Evolutionary conservation across 108 stramenopile species (phyloP).

Genomic region (Skeletonema marinoi): DNA sequence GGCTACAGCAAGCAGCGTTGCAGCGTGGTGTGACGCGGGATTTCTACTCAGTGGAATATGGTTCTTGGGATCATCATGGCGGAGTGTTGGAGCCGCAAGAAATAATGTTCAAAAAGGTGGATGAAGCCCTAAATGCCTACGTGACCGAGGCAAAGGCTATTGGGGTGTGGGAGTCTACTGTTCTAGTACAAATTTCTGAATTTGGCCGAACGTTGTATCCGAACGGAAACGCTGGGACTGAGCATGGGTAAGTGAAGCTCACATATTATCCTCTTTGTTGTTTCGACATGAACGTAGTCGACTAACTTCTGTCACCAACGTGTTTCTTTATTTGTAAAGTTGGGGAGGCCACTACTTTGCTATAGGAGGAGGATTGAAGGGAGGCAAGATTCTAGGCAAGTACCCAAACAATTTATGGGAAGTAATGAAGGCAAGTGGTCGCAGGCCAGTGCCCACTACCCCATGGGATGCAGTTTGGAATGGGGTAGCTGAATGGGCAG

Average conservation of each 20-base stretch:
- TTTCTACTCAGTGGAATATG: conserved; percentile 52
- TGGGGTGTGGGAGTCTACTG: conserved; percentile 56
- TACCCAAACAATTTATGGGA: conserved; percentile 60
- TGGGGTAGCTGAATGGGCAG: conserved; percentile 56
- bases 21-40: conserved; percentile 43
- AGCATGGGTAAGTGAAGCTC: conserved; percentile 51
- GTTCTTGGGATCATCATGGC: conserved; percentile 56
- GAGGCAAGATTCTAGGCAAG: conserved; percentile 57
- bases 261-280: neutral
- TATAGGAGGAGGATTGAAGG: conserved; percentile 59
- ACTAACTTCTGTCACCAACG: neutral
- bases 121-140: conserved; percentile 53
- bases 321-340: neutral
- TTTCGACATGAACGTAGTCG: neutral
- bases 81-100: conserved; percentile 15
- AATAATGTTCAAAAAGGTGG: conserved; percentile 37
- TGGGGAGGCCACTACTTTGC: conserved; percentile 50
- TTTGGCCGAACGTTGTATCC: conserved; percentile 71
- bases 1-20: conserved; percentile 30
- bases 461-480: conserved; percentile 73
- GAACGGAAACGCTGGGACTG: conserved; percentile 67
- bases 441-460: conserved; percentile 67
- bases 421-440: conserved; percentile 52
- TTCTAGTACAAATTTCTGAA: conserved; percentile 62
- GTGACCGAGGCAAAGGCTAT: conserved; percentile 49